Evolutionary conservation across 1,284 basidiomycete species (phyloP).

Genomic region (Schizopora paradoxa): DNA sequence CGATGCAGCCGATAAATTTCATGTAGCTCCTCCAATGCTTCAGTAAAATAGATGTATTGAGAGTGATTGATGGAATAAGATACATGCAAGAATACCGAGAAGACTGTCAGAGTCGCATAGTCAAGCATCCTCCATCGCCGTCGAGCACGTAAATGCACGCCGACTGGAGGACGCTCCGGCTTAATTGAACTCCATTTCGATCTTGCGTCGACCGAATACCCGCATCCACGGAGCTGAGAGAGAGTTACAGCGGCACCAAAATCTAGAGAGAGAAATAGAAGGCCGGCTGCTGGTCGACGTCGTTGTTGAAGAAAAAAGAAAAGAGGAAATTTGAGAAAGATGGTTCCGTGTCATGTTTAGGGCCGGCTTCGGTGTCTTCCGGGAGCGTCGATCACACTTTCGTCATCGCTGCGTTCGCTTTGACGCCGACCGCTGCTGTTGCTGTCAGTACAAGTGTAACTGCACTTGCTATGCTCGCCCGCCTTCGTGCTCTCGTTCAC

Average conservation of each 20-base stretch:
- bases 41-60: too few species aligned
- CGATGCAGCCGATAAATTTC: too few species aligned
- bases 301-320: conserved; percentile 26
- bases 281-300: conserved; percentile 23
- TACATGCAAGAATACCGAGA: neutral
- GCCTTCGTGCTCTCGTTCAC: conserved; percentile 37
- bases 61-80: conserved; percentile 1
- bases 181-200: conserved; percentile 64
- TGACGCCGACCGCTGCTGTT: neutral
- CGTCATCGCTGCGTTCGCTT: neutral
- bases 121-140: conserved; percentile 64
- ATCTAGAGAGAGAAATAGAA: too few species aligned
- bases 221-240: conserved; percentile 33
- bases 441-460: neutral
- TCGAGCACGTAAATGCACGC: conserved; percentile 29
- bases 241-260: conserved; percentile 42
- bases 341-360: conserved; percentile 9
- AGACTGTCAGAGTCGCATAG: conserved; percentile 62
- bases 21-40: too few species aligned
- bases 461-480: conserved; percentile 32
- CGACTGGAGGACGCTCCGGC: conserved; percentile 62
- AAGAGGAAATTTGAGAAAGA: conserved; percentile 7
- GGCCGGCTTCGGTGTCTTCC: too few species aligned
- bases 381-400: neutral
- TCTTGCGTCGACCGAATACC: conserved; percentile 47